These are phyloP conservation scores for Gossypium mustelinum DNA, from an alignment of 345 rosid genomes.

Conservation along the genomic window DNA sequence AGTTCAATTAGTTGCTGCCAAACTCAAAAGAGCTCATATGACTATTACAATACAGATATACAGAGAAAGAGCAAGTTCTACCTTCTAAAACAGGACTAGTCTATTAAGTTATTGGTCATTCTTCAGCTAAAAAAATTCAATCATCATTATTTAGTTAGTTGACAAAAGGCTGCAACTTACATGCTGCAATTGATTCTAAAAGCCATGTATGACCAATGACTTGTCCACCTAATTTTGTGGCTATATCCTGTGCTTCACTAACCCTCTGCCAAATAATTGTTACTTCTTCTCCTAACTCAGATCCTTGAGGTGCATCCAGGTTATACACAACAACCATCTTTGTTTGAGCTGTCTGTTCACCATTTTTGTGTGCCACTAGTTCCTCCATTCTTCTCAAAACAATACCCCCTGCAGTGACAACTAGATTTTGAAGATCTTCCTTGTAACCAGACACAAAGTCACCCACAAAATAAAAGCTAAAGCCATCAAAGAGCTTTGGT, in stretches of 20 bases:
- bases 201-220: conserved; percentile 73
- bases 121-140: conserved; percentile 1
- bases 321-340: conserved; percentile 55
- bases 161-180: conserved; percentile 40
- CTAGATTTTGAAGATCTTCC: conserved; percentile 61
- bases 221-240: conserved; percentile 35
- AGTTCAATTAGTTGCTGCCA: neutral
- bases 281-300: conserved; percentile 63
- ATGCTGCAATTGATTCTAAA: conserved; percentile 76
- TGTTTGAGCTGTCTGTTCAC: conserved; percentile 10
- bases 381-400: conserved; percentile 40
- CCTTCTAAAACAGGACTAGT: neutral
- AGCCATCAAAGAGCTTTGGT: conserved; percentile 64
- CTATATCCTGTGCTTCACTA: conserved; percentile 60
- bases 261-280: conserved; percentile 63
- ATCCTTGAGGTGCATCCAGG: conserved; percentile 49
- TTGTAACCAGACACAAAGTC: conserved; percentile 54
- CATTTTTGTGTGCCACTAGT: conserved; percentile 20
- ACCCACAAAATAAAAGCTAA: conserved; percentile 55
- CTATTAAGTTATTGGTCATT: neutral
- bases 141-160: neutral
- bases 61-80: neutral
- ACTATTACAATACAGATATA: neutral
- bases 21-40: too few relatives aligned
- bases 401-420: conserved; percentile 59